These are phyloP conservation scores for Sporothrix humicola DNA, from an alignment of 2,329 filamentous ascomycete species.

Conservation along the genomic window DNA sequence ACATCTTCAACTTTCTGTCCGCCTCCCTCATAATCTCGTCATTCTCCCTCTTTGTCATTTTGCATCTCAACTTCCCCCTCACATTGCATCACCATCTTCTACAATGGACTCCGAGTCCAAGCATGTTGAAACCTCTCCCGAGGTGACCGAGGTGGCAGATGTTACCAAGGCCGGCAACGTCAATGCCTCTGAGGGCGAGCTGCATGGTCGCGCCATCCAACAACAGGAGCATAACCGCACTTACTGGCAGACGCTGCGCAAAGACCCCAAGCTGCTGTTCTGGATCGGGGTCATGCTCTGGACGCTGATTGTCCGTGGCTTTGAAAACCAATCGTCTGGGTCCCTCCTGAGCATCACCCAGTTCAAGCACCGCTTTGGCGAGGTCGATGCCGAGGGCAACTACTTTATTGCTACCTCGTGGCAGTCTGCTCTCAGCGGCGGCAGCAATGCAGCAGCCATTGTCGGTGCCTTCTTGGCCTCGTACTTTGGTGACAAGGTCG, in stretches of 20 bases:
- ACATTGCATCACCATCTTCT: no score
- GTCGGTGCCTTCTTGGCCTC: constrained; percentile 24
- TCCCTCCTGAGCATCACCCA: constrained; percentile 49
- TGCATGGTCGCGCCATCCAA: constrained; percentile 33
- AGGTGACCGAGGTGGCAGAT: not conserved
- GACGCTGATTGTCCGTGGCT: constrained; percentile 33
- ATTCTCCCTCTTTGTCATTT: no score
- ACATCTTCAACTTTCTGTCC: no score
- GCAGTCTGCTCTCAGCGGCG: constrained; percentile 50
- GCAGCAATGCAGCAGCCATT: constrained; percentile 23
- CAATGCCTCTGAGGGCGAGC: not conserved
- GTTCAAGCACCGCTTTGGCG: constrained; percentile 51
- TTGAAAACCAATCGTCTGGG: constrained; percentile 43
- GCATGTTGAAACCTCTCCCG: not conserved
- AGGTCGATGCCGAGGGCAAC: constrained; percentile 42
- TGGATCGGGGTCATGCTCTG: constrained; percentile 34
- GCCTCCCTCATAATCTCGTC: no score
- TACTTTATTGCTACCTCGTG: constrained; percentile 48
- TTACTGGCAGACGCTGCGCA: constrained; percentile 29
- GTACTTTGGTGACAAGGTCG: constrained; percentile 4
- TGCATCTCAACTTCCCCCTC: no score
- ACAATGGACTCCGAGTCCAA: no score
- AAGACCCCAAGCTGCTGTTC: constrained; percentile 30
- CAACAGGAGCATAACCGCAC: constrained; percentile 31
- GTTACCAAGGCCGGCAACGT: not conserved